These are phyloP conservation scores for Alternaria incomplexa DNA, from an alignment of 2,329 filamentous ascomycete species.

Conservation along the genomic window DNA sequence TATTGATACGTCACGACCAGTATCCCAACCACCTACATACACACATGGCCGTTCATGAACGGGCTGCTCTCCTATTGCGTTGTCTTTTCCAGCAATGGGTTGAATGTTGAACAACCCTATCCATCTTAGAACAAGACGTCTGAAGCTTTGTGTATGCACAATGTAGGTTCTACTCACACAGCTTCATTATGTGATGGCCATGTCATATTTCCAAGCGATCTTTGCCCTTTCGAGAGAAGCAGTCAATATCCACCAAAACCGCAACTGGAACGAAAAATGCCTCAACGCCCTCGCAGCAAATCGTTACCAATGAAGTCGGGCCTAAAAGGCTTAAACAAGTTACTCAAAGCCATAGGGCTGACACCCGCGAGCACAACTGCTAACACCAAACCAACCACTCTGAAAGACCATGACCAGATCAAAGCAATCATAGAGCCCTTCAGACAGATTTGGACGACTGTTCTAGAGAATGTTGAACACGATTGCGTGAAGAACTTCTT, in stretches of 20 bases:
- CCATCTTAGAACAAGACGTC: background rate
- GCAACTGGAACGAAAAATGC: background rate
- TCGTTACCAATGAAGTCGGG: background rate
- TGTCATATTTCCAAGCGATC: background rate
- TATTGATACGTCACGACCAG: background rate
- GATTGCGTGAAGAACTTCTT: background rate
- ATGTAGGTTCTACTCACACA: no score
- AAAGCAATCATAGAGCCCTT: background rate
- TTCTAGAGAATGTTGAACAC: background rate
- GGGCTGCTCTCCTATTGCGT: background rate
- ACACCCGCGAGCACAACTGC: no score
- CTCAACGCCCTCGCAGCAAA: background rate
- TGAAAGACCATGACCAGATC: background rate
- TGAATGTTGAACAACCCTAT: background rate
- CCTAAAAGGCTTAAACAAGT: background rate
- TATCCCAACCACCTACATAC: background rate
- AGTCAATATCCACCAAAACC: background rate
- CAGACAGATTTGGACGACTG: background rate
- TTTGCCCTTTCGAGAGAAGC: background rate
- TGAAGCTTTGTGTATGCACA: background rate
- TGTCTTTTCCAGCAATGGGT: background rate
- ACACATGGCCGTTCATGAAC: background rate
- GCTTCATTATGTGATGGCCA: background rate
- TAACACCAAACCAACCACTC: background rate
- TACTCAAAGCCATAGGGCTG: background rate